These are phyloP conservation scores for Penicillium subrubescens DNA, from an alignment of 495 filamentous ascomycete species.

Conservation along the genomic window DNA sequence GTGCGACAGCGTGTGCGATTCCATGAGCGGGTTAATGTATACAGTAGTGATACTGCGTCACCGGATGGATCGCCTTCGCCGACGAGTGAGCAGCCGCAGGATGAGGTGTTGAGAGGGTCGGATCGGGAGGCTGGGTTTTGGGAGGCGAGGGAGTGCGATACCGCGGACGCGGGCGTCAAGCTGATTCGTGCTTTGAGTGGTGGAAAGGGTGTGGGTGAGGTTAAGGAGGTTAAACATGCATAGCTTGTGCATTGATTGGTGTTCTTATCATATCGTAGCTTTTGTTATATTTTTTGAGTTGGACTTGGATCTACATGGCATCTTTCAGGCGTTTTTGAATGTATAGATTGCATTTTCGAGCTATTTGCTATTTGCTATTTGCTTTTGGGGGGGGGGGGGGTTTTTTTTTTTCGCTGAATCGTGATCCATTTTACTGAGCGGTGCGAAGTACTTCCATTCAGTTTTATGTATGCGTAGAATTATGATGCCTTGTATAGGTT, in stretches of 20 bases:
- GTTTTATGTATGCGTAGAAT: no score
- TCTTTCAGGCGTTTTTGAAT: neutral
- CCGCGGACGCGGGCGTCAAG: slow-evolving; percentile 39
- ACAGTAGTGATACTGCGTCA: slow-evolving; percentile 23
- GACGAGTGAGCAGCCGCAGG: slow-evolving; percentile 18
- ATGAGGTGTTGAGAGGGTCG: slow-evolving; percentile 31
- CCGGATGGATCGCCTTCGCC: slow-evolving; percentile 22
- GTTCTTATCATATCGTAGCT: no score
- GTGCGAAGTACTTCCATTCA: no score
- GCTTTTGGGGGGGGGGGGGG: no score
- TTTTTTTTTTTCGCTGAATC: no score
- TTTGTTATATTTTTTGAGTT: neutral
- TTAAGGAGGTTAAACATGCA: slow-evolving; percentile 22
- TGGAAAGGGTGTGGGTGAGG: neutral
- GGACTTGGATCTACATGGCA: neutral
- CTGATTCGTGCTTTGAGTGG: slow-evolving; percentile 40
- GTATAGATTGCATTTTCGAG: neutral
- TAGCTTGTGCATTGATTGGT: neutral
- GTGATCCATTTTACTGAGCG: neutral
- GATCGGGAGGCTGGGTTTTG: slow-evolving; percentile 41
- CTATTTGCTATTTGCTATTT: no score
- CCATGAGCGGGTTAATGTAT: slow-evolving; percentile 43
- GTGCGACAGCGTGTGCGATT: slow-evolving; percentile 39
- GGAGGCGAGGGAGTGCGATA: slow-evolving; percentile 26
- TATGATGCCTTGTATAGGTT: no score